phyloP scores from a whole-genome alignment of 2,329 filamentous ascomycete genomes.

The Exserohilum rostratum region DNA sequence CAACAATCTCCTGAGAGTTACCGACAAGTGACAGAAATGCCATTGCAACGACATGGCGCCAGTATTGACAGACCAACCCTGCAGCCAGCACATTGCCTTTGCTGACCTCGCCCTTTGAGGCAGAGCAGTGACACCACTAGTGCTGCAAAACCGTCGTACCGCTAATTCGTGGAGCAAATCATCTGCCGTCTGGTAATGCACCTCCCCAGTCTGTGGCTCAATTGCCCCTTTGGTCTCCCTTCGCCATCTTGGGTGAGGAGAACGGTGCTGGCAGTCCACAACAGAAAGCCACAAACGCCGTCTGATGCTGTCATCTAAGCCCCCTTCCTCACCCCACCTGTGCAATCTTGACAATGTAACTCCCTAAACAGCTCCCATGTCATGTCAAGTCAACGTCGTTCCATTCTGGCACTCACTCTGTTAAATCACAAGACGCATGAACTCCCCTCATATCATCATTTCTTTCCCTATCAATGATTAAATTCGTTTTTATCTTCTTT shows the following conservation, averaged over 20 bases:
- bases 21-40: too few species aligned
- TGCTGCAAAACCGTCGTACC: conserved; percentile 24
- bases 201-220: too few species aligned
- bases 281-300: conserved; percentile 25
- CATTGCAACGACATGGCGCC: too few species aligned
- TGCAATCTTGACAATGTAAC: too few species aligned
- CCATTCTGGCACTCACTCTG: too few species aligned
- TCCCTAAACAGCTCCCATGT: too few species aligned
- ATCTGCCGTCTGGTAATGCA: too few species aligned
- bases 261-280: conserved; percentile 30
- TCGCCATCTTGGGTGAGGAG: conserved; percentile 11
- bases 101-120: conserved; percentile 12
- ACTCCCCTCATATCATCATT: neutral
- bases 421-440: too few species aligned
- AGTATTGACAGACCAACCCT: too few species aligned
- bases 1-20: too few species aligned
- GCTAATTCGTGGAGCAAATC: conserved; percentile 29
- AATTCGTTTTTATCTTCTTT: neutral
- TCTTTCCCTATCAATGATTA: neutral
- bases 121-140: conserved; percentile 13
- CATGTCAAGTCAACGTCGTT: too few species aligned
- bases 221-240: conserved; percentile 13
- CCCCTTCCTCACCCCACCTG: too few species aligned
- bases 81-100: conserved; percentile 21
- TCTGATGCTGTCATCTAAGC: neutral